A percentile compares a stretch with the other conserved stretches of the same genome.
phyloP scores from a whole-genome alignment of 495 filamentous ascomycete species.

The Penicillium cosmopolitanum region DNA sequence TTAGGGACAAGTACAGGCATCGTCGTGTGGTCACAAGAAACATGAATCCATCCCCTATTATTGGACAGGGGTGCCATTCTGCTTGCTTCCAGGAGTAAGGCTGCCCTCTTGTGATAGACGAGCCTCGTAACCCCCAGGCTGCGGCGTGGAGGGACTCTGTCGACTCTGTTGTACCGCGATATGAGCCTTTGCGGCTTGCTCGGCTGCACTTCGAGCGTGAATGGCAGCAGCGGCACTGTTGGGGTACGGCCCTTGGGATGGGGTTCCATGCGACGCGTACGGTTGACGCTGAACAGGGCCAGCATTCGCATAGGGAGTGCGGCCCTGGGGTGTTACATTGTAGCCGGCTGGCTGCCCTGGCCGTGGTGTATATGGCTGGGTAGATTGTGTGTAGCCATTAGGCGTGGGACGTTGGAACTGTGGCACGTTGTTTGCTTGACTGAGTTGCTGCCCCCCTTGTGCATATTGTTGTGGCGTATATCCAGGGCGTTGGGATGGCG shows the following conservation, averaged over 20 bases:
- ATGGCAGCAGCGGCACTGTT: slow-evolving; percentile 46
- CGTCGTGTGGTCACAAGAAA: not conserved
- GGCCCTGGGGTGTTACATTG: slow-evolving; percentile 33
- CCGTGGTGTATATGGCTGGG: slow-evolving; percentile 45
- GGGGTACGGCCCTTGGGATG: slow-evolving; percentile 41
- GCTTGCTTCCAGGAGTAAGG: slow-evolving; percentile 43
- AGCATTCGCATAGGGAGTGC: slow-evolving; percentile 40
- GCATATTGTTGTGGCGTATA: slow-evolving; percentile 41
- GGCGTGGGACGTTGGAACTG: slow-evolving; percentile 43
- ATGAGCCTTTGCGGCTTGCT: slow-evolving; percentile 53
- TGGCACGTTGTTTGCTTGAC: slow-evolving; percentile 38
- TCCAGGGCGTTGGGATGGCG: slow-evolving; percentile 46
- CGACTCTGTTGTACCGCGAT: slow-evolving; percentile 38
- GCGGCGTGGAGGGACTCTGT: slow-evolving; percentile 47
- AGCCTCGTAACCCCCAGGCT: slow-evolving; percentile 33
- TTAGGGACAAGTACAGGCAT: not conserved
- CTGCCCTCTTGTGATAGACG: slow-evolving; percentile 42
- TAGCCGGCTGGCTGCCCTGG: slow-evolving; percentile 44
- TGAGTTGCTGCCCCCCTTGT: slow-evolving; percentile 42
- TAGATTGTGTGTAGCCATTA: slow-evolving; percentile 49
- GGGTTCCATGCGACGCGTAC: slow-evolving; percentile 21
- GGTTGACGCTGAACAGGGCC: slow-evolving; percentile 23
- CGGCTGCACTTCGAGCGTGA: slow-evolving; percentile 48
- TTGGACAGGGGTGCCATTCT: slow-evolving; percentile 48
- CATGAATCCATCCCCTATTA: slow-evolving; percentile 19